Percentiles rank a stretch among this genome's conserved stretches.
Evolutionary conservation across 2,329 filamentous ascomycete genomes (phyloP).

Genomic region (Rutstroemia sp.): DNA sequence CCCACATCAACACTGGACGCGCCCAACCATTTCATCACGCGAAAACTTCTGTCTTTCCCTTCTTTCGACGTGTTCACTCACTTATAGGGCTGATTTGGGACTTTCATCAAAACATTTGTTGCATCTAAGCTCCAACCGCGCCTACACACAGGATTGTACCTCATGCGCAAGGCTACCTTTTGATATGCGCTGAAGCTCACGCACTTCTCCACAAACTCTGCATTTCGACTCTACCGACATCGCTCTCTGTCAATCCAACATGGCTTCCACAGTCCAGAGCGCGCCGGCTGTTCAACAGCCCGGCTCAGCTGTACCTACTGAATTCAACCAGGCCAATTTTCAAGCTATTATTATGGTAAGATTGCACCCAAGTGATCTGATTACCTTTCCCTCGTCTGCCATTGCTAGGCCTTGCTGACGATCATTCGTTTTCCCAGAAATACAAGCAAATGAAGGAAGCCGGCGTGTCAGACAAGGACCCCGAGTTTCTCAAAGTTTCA

Average conservation of each 20-base stretch:
- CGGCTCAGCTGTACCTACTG: slow-evolving; percentile 48
- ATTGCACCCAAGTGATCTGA: background rate
- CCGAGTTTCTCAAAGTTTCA: slow-evolving; percentile 78
- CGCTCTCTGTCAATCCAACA: slow-evolving; percentile 35
- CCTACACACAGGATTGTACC: slow-evolving; percentile 18
- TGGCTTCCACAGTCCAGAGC: slow-evolving; percentile 71
- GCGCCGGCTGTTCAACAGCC: slow-evolving; percentile 61
- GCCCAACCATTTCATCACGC: slow-evolving; percentile 19
- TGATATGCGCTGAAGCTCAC: slow-evolving; percentile 28
- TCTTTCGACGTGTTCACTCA: slow-evolving; percentile 8
- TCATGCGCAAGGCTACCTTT: slow-evolving; percentile 30
- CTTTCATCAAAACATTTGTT: slow-evolving; percentile 17
- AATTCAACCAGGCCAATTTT: slow-evolving; percentile 61
- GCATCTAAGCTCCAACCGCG: slow-evolving; percentile 1
- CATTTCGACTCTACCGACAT: slow-evolving; percentile 9
- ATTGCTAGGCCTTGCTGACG: background rate
- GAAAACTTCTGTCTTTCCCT: slow-evolving; percentile 15
- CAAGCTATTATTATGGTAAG: slow-evolving; percentile 58
- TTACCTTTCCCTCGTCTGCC: background rate
- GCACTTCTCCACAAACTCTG: slow-evolving; percentile 15
- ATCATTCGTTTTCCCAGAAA: slow-evolving; percentile 51
- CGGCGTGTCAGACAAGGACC: slow-evolving; percentile 74
- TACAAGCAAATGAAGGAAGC: slow-evolving; percentile 82
- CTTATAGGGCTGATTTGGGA: slow-evolving; percentile 2
- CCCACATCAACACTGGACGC: slow-evolving; percentile 27